Percentiles rank a stretch among this genome's conserved stretches.
These are phyloP conservation scores for Alisma plantagoaquatica DNA, from an alignment of 106 monocot genomes.

Conservation along the genomic window DNA sequence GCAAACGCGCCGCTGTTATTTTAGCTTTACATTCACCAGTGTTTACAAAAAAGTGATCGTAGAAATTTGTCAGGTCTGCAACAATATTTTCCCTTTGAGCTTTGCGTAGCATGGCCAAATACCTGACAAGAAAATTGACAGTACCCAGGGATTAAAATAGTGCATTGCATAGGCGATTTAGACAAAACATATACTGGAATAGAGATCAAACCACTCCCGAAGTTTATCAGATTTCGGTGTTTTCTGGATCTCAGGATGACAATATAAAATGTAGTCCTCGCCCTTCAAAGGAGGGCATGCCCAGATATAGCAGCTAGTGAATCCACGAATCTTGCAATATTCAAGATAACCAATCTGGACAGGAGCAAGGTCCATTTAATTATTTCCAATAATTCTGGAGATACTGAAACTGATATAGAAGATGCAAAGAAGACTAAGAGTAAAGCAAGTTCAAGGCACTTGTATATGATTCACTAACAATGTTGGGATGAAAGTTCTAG, in stretches of 20 bases:
- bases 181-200: too few relatives aligned
- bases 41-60: conserved; percentile 74
- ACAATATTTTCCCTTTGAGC: conserved; percentile 81
- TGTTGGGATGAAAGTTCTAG: not conserved
- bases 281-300: conserved; percentile 98
- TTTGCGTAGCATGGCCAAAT: conserved; percentile 83
- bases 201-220: conserved; percentile 58
- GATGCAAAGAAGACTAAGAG: too few relatives aligned
- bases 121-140: conserved; percentile 34
- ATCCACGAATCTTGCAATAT: conserved; percentile 91
- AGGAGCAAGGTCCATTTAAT: too few relatives aligned
- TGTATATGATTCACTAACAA: not conserved
- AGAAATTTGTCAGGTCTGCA: conserved; percentile 77
- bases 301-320: conserved; percentile 99
- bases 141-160: not conserved
- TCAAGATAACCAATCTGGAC: conserved; percentile 98
- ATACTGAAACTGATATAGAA: too few relatives aligned
- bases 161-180: too few relatives aligned
- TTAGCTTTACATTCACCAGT: conserved; percentile 73
- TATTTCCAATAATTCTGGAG: too few relatives aligned
- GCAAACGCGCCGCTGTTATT: conserved; percentile 84
- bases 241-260: conserved; percentile 99
- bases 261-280: conserved; percentile 99
- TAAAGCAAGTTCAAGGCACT: not conserved
- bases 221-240: conserved; percentile 99